Evolutionary conservation across 2,329 filamentous ascomycete genomes (phyloP).

Genomic region (Dichotomopilus funicola): DNA sequence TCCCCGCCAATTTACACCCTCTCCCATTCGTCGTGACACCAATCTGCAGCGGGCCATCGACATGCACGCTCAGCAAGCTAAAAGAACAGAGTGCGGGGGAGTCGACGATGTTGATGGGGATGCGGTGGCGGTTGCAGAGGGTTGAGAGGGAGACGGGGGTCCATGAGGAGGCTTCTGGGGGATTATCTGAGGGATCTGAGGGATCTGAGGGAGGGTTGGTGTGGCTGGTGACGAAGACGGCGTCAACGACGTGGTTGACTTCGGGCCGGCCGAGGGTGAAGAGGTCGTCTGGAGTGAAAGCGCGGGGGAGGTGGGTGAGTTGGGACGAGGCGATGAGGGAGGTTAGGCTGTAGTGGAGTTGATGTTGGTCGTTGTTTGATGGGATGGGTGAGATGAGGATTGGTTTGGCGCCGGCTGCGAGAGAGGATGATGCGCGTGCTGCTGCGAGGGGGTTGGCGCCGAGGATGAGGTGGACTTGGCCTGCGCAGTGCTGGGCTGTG

Average conservation of each 20-base stretch:
- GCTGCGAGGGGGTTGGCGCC: constrained; percentile 85
- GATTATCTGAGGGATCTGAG: constrained; percentile 28
- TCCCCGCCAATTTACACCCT: constrained; percentile 86
- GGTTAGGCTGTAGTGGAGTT: constrained; percentile 49
- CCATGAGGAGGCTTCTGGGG: background rate
- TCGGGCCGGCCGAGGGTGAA: constrained; percentile 72
- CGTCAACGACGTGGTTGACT: constrained; percentile 73
- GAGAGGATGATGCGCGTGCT: constrained; percentile 69
- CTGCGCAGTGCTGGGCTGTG: constrained; percentile 62
- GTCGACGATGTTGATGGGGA: constrained; percentile 91
- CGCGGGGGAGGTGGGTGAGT: constrained; percentile 58
- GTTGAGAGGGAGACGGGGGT: constrained; percentile 11
- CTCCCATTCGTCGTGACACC: constrained; percentile 93
- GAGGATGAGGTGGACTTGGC: constrained; percentile 74
- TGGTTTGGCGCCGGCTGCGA: constrained; percentile 75
- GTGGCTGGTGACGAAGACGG: constrained; percentile 77
- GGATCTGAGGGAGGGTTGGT: constrained; percentile 30
- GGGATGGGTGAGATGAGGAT: constrained; percentile 62
- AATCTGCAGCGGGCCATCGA: constrained; percentile 85
- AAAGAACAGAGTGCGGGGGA: constrained; percentile 82
- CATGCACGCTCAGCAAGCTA: constrained; percentile 79
- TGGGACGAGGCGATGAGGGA: constrained; percentile 60
- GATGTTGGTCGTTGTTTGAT: constrained; percentile 22
- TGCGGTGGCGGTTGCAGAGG: constrained; percentile 70
- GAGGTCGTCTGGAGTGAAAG: constrained; percentile 66